Evolutionary conservation across 495 filamentous ascomycete genomes (phyloP), one percentile per base, ranked within the genome.

Genomic region (Podospora pseudocomata): DNA sequence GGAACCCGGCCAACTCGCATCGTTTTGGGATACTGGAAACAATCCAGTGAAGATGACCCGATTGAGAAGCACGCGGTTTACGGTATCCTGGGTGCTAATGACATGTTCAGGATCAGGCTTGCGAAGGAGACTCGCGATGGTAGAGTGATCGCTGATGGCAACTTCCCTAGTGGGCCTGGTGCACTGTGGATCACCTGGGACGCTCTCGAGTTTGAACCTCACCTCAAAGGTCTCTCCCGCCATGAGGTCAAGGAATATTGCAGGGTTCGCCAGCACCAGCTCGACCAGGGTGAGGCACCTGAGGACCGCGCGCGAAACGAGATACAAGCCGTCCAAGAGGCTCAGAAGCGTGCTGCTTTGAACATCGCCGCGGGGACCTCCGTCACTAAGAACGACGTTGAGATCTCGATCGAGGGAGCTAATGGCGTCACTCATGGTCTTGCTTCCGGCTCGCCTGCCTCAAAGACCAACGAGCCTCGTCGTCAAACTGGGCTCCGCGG

Each of bases 211-310:
- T 81, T 86, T 34, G 74, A 85, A 13, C 74, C 76, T 3, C 83
- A 86, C 28, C 74, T 87, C 5, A 70, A 71, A n/a, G 44, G 72
- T 0, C 74, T 86, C 2, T 73, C 71, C 5, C 72, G 85, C 3
- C 75, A 80, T 7, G 83, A 87, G 67, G 72, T 87, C 59, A 87
- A 85, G 72, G 84, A 87, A 68, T 87, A 86, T 71, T 79, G 79
- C 62, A 79, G 84, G 1, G 73, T 86, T 20, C 82, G 85, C 19
- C 82, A 85, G 67, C 71, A 70, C 19, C 83, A 86, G 68, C 70
- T 85, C 5, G 82, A 83, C 60, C 65, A 75, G 4, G 79, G 81
- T 44, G 85, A 86, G 72, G 69, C 67, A 11, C 68, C 76, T 0
- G 80, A 79, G 2, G 77, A 85, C 1, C 78, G 79, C n/a, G 71